Percentiles rank a stretch among this genome's conserved stretches.
These are phyloP conservation scores for Pterulicium gracile DNA, from an alignment of 1,284 basidiomycete genomes.

Conservation along the genomic window DNA sequence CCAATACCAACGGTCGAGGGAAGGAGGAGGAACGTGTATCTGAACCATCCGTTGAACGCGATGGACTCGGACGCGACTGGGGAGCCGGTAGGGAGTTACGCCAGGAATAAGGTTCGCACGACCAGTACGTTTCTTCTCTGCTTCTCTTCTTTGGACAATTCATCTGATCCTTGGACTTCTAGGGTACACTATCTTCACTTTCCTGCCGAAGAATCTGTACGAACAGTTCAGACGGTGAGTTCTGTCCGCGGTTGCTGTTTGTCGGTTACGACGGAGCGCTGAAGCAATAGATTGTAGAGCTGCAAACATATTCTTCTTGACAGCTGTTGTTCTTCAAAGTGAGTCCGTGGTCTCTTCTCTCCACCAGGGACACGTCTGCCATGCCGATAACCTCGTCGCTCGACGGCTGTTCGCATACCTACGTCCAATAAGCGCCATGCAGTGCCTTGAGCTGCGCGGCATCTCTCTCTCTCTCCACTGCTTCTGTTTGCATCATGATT, in stretches of 20 bases:
- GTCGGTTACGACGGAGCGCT: constrained; percentile 6
- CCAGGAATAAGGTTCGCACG: constrained; percentile 91
- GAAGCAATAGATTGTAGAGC: constrained; percentile 51
- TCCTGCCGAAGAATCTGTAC: constrained; percentile 88
- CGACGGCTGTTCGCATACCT: too few relatives aligned
- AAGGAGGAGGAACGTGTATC: constrained; percentile 65
- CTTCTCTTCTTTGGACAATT: constrained; percentile 1
- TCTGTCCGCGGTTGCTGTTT: constrained; percentile 7
- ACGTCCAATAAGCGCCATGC: too few relatives aligned
- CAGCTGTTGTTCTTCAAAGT: constrained; percentile 77
- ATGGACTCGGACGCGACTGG: constrained; percentile 61
- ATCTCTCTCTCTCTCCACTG: background rate
- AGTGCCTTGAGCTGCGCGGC: too few relatives aligned
- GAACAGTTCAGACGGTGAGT: constrained; percentile 80
- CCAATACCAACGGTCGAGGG: constrained; percentile 29
- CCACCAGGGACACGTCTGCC: too few relatives aligned
- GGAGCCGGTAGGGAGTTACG: constrained; percentile 72
- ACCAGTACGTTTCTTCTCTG: constrained; percentile 57
- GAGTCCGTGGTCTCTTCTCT: too few relatives aligned
- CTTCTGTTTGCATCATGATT: constrained; percentile 3
- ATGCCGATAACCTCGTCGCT: too few relatives aligned
- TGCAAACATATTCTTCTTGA: constrained; percentile 90
- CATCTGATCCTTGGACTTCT: constrained; percentile 6
- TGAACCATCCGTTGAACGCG: constrained; percentile 60
- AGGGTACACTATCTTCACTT: constrained; percentile 90